Base-by-base conservation (phyloP, 176 grass and related monocot genomes). In the Rhynchospora tenuis region DNA sequence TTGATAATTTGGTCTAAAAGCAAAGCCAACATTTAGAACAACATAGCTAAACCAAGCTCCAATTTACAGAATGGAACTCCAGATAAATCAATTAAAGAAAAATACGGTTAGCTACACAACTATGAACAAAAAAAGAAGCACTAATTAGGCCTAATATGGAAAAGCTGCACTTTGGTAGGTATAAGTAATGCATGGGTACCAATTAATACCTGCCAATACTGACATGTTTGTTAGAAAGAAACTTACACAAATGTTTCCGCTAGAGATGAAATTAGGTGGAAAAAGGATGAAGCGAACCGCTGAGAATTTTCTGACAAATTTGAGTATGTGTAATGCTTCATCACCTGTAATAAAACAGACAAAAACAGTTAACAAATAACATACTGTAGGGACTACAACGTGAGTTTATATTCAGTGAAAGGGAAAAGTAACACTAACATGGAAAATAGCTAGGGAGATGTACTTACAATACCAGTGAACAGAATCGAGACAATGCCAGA, bases 181-280 rank as follows among this genome's bases (percentile, higher is more conserved):
- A 8, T 46, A 47, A 42, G 19, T 45, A 19, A 71, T 68, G 67
- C 67, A 71, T 42, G 17, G 4, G 7, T 16, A 47, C 42, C 45
- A 42, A 3, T 45, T 38, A 33, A 71, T 71, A 45, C 16, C 38
- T 13, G 20, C 28, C 28, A 46, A 71, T 20, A 22, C 46, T 45
- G 16, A 7, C 16, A 45, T 45, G 42, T 7, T 76, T 54, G 48
- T 48, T 54, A 55, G 48, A 76, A 76, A 38, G 50, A 85, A 38
- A 81, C 95, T 93, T 95, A 98, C 95, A 98, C 95, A 95, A 98
- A 98, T 84, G 95, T 98, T 90, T 98, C 95, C 33, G 95, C 95
- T 81, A 98, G 89, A 57, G 95, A 98, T 81, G 95, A 98, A 24
- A 98, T 83, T 68, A 98, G 75, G 86, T 98, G 92, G 84, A 98